Percentiles rank a stretch among this genome's conserved stretches.
These are phyloP conservation scores for Xanthoconium purpureum DNA, from an alignment of 768 basidiomycete genomes.

Conservation along the genomic window DNA sequence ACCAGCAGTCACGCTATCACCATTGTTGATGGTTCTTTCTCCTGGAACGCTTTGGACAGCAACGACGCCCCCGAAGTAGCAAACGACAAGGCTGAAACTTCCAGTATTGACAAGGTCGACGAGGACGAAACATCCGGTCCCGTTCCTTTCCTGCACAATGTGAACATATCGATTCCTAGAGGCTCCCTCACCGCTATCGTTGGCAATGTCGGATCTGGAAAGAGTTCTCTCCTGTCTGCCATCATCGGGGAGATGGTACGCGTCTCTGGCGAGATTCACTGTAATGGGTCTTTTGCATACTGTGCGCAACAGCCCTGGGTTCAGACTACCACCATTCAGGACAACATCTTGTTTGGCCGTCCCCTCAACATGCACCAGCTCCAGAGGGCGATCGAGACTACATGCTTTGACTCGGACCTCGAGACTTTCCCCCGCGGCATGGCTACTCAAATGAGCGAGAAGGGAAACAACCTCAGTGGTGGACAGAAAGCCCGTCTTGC, in stretches of 20 bases:
- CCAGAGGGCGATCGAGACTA: slow-evolving; percentile 26
- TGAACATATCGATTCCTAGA: slow-evolving; percentile 19
- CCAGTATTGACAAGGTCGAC: slow-evolving; percentile 8
- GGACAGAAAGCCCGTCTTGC: slow-evolving; percentile 50
- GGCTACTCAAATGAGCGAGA: slow-evolving; percentile 47
- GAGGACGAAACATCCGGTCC: slow-evolving; percentile 7
- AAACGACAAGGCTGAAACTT: slow-evolving; percentile 4
- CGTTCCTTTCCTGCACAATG: slow-evolving; percentile 17
- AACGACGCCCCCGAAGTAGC: background rate
- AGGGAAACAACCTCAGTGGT: slow-evolving; percentile 43
- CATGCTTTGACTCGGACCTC: slow-evolving; percentile 30
- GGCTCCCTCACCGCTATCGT: slow-evolving; percentile 29
- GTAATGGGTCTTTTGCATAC: slow-evolving; percentile 29
- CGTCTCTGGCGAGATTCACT: slow-evolving; percentile 23
- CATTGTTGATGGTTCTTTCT: slow-evolving; percentile 21
- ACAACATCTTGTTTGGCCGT: slow-evolving; percentile 31
- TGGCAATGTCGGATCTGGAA: slow-evolving; percentile 27
- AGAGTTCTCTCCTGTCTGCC: slow-evolving; percentile 30
- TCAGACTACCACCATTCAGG: slow-evolving; percentile 30
- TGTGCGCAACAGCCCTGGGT: slow-evolving; percentile 34
- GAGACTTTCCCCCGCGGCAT: slow-evolving; percentile 29
- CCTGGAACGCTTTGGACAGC: slow-evolving; percentile 20
- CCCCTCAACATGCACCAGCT: slow-evolving; percentile 26
- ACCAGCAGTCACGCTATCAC: slow-evolving; percentile 20
- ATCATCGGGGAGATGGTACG: slow-evolving; percentile 30